phyloP scores from a whole-genome alignment of 805 yeast species.

The Monosporozyma unispora region DNA sequence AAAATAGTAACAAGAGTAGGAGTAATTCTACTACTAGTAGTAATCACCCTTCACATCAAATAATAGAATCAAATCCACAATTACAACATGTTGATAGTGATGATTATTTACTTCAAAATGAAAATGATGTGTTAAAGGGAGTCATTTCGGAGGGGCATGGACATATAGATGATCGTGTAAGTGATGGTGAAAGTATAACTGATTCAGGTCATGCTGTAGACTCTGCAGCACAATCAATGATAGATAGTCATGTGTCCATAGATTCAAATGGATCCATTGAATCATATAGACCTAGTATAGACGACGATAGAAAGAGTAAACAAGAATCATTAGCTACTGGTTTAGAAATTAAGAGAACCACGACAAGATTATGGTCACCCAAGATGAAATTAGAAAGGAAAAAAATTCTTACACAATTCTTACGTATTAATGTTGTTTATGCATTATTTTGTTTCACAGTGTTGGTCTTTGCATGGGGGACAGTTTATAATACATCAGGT shows the following conservation, averaged over 20 bases:
- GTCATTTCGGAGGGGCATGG: background rate
- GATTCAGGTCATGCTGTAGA: background rate
- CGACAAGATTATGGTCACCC: constrained; percentile 7
- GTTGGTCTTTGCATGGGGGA: constrained; percentile 31
- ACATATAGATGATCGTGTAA: background rate
- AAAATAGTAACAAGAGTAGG: background rate
- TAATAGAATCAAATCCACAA: background rate
- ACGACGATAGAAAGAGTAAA: background rate
- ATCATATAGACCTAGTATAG: background rate
- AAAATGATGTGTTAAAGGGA: background rate
- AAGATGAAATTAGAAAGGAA: constrained; percentile 6
- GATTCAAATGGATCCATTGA: background rate
- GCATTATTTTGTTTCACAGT: constrained; percentile 16
- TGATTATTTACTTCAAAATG: background rate
- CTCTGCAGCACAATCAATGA: background rate
- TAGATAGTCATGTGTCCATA: background rate
- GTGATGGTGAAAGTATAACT: background rate
- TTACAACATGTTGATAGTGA: background rate
- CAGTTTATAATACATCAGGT: constrained; percentile 22
- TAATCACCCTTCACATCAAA: background rate
- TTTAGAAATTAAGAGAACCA: background rate
- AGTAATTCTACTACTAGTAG: background rate
- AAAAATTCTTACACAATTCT: constrained; percentile 4
- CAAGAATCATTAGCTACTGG: background rate
- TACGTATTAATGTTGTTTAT: constrained; percentile 11